Evolutionary conservation across 495 filamentous ascomycete species (phyloP).

Genomic region (Barbatosphaeria neglecta): DNA sequence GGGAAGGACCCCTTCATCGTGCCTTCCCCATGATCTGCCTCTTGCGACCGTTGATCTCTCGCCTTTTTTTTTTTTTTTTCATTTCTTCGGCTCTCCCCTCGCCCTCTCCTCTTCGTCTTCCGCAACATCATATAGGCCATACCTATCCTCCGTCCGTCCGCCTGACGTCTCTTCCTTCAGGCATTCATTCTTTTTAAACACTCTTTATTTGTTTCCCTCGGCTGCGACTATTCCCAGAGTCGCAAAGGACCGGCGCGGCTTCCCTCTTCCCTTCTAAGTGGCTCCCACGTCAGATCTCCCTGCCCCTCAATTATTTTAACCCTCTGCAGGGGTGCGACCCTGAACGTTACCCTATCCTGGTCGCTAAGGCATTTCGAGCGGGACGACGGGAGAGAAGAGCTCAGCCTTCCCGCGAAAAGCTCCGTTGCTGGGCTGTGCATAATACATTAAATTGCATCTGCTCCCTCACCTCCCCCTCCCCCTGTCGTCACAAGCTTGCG

Average conservation of each 20-base stretch:
- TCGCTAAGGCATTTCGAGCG: not conserved
- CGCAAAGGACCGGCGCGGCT: too few species aligned
- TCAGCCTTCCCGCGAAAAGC: not conserved
- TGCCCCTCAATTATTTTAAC: not conserved
- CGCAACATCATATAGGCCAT: not conserved
- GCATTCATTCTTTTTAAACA: not conserved
- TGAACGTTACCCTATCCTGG: not conserved
- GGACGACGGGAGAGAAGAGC: not conserved
- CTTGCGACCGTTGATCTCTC: too few species aligned
- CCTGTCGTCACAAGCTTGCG: not conserved
- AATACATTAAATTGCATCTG: not conserved
- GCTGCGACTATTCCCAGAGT: not conserved
- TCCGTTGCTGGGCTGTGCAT: not conserved
- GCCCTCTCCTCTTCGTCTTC: not conserved
- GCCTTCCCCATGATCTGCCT: too few species aligned
- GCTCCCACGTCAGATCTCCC: not conserved
- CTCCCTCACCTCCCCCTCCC: not conserved
- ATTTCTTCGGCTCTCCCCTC: not conserved
- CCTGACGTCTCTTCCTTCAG: not conserved
- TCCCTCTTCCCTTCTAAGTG: too few species aligned
- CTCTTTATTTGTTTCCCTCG: not conserved
- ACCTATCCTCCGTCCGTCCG: too few species aligned
- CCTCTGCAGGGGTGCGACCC: not conserved
- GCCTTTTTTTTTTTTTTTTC: not conserved
- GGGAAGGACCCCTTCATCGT: not conserved